Evolutionary conservation across 306 rosid species (phyloP).

Genomic region (Lupinus albus): DNA sequence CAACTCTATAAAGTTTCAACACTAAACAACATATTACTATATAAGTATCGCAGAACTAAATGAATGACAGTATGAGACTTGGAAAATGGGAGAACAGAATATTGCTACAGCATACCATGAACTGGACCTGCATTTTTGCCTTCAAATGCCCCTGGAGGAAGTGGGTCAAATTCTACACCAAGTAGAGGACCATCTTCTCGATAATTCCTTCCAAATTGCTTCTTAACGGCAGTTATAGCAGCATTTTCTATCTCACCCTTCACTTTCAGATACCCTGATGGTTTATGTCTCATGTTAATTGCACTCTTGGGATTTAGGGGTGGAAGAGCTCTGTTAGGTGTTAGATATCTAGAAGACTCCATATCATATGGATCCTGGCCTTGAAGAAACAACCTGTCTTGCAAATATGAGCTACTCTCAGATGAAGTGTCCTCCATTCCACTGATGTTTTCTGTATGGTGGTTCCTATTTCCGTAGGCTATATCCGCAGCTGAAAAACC

Average conservation of each 20-base stretch:
- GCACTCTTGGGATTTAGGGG: constrained; percentile 61
- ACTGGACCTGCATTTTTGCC: constrained; percentile 56
- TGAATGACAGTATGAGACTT: background rate
- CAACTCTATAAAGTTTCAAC: constrained; percentile 7
- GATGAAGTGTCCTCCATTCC: constrained; percentile 79
- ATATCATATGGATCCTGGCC: constrained; percentile 65
- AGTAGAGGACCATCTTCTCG: constrained; percentile 87
- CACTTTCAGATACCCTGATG: constrained; percentile 95
- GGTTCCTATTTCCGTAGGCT: constrained; percentile 53
- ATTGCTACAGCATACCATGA: constrained; percentile 57
- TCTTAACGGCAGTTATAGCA: constrained; percentile 94
- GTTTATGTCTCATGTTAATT: constrained; percentile 65
- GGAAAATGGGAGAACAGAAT: background rate
- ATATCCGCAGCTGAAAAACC: constrained; percentile 60
- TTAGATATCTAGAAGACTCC: constrained; percentile 66
- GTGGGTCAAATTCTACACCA: constrained; percentile 78
- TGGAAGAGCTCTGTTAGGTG: constrained; percentile 59
- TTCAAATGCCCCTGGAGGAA: constrained; percentile 97
- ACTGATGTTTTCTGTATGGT: constrained; percentile 53
- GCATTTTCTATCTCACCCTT: constrained; percentile 97
- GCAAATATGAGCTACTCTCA: constrained; percentile 83
- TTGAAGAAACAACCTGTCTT: constrained; percentile 63
- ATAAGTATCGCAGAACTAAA: constrained; percentile 26
- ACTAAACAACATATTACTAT: constrained; percentile 15
- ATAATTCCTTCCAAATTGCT: constrained; percentile 81